Percentiles rank a stretch among this genome's conserved stretches.
Evolutionary conservation across 352 stramenopile genomes (phyloP).

Genomic region (Globisporangium cederbergense): DNA sequence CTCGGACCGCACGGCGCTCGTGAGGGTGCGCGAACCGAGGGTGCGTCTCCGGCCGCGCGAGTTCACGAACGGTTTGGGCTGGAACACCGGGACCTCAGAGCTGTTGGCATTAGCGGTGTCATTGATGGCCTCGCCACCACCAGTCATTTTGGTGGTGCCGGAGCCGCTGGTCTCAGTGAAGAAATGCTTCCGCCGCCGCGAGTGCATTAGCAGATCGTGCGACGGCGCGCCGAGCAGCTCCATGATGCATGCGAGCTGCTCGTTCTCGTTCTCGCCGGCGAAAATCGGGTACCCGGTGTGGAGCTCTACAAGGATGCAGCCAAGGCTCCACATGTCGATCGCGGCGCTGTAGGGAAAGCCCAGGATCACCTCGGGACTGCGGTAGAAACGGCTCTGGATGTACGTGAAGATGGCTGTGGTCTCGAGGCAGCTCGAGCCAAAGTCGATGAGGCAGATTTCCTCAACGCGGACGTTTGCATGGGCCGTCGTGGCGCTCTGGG

Average conservation of each 20-base stretch:
- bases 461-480: constrained; percentile 19
- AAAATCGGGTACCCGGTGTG: constrained; percentile 82
- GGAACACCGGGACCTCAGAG: constrained; percentile 16
- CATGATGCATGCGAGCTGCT: constrained; percentile 88
- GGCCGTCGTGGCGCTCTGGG: constrained; percentile 74
- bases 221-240: constrained; percentile 63
- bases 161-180: constrained; percentile 42
- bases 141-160: background rate
- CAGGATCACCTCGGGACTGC: constrained; percentile 96
- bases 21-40: constrained; percentile 36
- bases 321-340: constrained; percentile 92
- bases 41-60: constrained; percentile 51
- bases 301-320: constrained; percentile 84
- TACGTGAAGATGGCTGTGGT: constrained; percentile 91
- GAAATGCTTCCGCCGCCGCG: constrained; percentile 60
- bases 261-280: constrained; percentile 73
- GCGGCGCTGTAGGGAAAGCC: constrained; percentile 75
- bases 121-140: background rate
- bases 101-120: background rate
- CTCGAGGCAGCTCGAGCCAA: constrained; percentile 94
- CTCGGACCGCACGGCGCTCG: constrained; percentile 33
- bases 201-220: constrained; percentile 36
- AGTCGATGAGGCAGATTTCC: constrained; percentile 93
- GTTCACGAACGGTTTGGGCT: constrained; percentile 53
- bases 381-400: constrained; percentile 98